Conservation (phyloP, 176 grass and related monocot genomes). For the Bromus sterilis region DNA sequence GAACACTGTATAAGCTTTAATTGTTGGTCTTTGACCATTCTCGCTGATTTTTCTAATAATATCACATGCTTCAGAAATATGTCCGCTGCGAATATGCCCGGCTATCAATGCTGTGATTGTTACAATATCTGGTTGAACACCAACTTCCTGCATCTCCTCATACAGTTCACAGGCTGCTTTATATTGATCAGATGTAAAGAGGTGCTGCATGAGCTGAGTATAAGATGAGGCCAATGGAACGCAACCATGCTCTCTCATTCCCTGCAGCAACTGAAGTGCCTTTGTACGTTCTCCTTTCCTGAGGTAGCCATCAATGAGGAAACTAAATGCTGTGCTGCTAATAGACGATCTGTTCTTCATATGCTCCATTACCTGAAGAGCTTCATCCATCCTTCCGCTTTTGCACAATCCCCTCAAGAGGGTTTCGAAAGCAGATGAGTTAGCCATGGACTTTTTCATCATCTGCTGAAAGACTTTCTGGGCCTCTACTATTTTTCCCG, state of each 20-base stretch:
- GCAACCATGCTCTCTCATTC: slow-evolving; percentile 49
- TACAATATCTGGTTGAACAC: slow-evolving; percentile 62
- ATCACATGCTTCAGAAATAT: slow-evolving; percentile 65
- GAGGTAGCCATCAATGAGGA: slow-evolving; percentile 65
- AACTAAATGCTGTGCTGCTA: slow-evolving; percentile 23
- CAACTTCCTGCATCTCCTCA: slow-evolving; percentile 52
- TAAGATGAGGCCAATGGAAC: slow-evolving; percentile 53
- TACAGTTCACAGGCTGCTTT: slow-evolving; percentile 53
- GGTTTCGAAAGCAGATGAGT: slow-evolving; percentile 31
- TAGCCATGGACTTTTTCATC: slow-evolving; percentile 47
- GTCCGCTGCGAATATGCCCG: slow-evolving; percentile 43
- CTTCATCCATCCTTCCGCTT: slow-evolving; percentile 49
- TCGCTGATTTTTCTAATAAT: slow-evolving; percentile 43
- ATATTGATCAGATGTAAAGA: slow-evolving; percentile 49
- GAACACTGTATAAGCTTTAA: slow-evolving; percentile 72
- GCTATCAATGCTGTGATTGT: slow-evolving; percentile 46
- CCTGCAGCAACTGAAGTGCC: slow-evolving; percentile 42
- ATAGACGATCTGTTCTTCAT: slow-evolving; percentile 32
- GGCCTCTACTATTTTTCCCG: slow-evolving; percentile 57
- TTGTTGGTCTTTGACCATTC: slow-evolving; percentile 40
- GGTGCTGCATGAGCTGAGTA: slow-evolving; percentile 73
- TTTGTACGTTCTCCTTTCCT: slow-evolving; percentile 44
- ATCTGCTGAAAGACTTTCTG: slow-evolving; percentile 55
- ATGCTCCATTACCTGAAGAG: slow-evolving; percentile 40
- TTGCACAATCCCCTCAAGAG: slow-evolving; percentile 59